Percentiles rank a stretch among this genome's conserved stretches.
Evolutionary conservation across 495 filamentous ascomycete species (phyloP).

Genomic region (Trichoderma virens): DNA sequence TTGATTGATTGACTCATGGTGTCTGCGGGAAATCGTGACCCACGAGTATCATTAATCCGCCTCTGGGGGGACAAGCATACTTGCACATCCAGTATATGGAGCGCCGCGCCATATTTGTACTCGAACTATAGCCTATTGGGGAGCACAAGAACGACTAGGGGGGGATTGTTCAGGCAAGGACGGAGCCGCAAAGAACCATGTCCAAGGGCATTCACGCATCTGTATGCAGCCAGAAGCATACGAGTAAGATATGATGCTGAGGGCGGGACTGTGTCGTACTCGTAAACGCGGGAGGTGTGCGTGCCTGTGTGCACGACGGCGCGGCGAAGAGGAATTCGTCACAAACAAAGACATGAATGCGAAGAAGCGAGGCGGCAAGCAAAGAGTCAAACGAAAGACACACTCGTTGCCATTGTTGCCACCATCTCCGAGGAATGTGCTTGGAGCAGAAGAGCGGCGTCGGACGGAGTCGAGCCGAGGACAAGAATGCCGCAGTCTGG

Average conservation of each 20-base stretch:
- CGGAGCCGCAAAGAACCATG: not conserved
- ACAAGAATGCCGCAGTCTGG: not conserved
- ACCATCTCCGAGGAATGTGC: not conserved
- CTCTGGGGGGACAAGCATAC: not conserved
- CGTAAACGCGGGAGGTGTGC: not conserved
- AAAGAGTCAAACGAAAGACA: not conserved
- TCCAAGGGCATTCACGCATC: not conserved
- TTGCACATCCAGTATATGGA: not conserved
- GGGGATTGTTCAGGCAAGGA: too few relatives aligned
- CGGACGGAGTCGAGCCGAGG: not conserved
- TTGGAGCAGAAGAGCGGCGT: not conserved
- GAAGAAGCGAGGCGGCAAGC: not conserved
- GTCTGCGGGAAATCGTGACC: conserved; percentile 3
- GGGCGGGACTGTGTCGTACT: not conserved
- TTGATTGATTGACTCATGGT: not conserved
- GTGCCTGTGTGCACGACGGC: not conserved
- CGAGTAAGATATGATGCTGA: not conserved
- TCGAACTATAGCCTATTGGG: not conserved
- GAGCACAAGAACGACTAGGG: too few relatives aligned
- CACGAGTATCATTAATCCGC: not conserved
- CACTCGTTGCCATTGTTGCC: not conserved
- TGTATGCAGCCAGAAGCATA: not conserved
- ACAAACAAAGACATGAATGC: not conserved
- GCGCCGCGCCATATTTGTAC: not conserved
- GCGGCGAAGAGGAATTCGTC: not conserved